These are phyloP conservation scores for Alternaria consortialis DNA, from an alignment of 2,329 filamentous ascomycete genomes.

Conservation along the genomic window DNA sequence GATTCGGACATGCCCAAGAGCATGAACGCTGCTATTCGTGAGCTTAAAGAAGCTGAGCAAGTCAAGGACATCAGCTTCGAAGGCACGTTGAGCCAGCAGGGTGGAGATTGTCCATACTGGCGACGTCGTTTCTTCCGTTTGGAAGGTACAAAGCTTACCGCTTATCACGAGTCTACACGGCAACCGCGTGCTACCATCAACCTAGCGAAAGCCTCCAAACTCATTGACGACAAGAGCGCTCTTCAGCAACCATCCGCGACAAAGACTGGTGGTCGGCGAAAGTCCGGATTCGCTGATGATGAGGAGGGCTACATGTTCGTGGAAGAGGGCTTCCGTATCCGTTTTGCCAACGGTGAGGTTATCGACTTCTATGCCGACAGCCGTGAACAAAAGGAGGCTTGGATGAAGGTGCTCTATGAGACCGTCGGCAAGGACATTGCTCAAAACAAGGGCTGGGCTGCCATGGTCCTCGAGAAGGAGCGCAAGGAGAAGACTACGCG, in stretches of 20 bases:
- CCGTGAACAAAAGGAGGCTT: constrained; percentile 85
- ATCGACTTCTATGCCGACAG: constrained; percentile 99
- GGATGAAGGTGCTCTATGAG: constrained; percentile 89
- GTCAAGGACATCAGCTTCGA: constrained; percentile 81
- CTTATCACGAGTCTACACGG: constrained; percentile 93
- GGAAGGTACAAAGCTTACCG: constrained; percentile 87
- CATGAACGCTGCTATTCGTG: constrained; percentile 95
- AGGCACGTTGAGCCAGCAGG: constrained; percentile 92
- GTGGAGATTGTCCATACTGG: constrained; percentile 99
- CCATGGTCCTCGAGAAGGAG: constrained; percentile 64
- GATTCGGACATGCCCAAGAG: constrained; percentile 99
- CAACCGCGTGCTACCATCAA: constrained; percentile 98
- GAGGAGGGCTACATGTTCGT: constrained; percentile 99
- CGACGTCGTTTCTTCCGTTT: constrained; percentile 97
- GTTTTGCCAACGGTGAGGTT: constrained; percentile 96
- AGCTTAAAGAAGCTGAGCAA: constrained; percentile 90
- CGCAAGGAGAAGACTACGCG: constrained; percentile 43
- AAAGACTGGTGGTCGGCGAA: constrained; percentile 80
- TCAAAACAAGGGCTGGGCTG: constrained; percentile 66
- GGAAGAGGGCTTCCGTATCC: constrained; percentile 97
- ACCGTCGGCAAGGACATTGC: constrained; percentile 66
- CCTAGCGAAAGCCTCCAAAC: constrained; percentile 86
- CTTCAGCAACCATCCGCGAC: constrained; percentile 82
- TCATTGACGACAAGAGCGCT: constrained; percentile 89
- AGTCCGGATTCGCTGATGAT: constrained; percentile 96